A percentile compares a stretch with the other conserved stretches of the same genome.
Conservation (phyloP, 169 alveolate species). For the Neospora caninum region DNA sequence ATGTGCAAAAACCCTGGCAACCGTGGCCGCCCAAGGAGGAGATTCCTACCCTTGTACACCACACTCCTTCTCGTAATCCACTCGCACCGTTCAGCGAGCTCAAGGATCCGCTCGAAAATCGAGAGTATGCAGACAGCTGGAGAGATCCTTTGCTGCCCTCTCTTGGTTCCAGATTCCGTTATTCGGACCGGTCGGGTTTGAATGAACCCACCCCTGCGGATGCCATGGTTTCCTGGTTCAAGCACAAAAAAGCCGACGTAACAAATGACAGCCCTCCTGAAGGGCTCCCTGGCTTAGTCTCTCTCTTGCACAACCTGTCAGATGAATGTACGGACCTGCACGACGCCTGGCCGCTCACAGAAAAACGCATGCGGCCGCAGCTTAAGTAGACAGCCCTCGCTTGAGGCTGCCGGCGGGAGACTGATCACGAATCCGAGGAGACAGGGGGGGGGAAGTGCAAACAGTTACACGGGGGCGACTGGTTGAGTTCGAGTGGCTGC, state of each 20-base stretch:
- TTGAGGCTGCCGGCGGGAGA: too few relatives aligned
- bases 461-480: too few relatives aligned
- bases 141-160: neutral
- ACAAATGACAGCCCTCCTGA: neutral
- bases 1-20: neutral
- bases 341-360: neutral
- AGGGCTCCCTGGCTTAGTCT: neutral
- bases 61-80: neutral
- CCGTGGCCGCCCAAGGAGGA: conserved; percentile 17
- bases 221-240: neutral
- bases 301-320: neutral
- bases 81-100: neutral
- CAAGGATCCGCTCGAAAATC: neutral
- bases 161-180: neutral
- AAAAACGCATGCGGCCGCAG: too few relatives aligned
- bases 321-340: neutral
- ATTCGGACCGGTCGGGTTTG: neutral
- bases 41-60: neutral
- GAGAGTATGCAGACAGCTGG: conserved; percentile 20
- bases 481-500: too few relatives aligned
- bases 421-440: too few relatives aligned
- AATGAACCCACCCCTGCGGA: neutral
- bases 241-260: conserved; percentile 1
- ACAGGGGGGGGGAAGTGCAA: too few relatives aligned
- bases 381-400: too few relatives aligned